These are phyloP conservation scores for Eucalyptus globulus DNA, from an alignment of 345 rosid species.

Conservation along the genomic window DNA sequence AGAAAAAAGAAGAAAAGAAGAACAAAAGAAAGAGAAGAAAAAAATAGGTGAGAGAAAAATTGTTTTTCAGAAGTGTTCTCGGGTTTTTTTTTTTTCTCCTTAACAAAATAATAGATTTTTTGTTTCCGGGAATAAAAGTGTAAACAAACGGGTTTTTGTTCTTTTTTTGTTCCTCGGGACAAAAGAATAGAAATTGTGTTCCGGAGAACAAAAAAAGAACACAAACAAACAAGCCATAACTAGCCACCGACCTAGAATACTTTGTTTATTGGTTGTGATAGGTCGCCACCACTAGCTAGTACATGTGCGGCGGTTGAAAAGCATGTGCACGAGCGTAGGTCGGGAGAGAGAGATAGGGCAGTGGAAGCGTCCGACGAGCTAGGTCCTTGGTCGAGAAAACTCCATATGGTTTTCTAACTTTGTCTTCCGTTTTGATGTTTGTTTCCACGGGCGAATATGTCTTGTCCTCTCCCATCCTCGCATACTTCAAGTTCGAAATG, in stretches of 20 bases:
- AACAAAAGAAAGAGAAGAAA: too few relatives aligned
- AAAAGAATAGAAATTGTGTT: too few relatives aligned
- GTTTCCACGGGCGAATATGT: background rate
- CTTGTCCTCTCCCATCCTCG: background rate
- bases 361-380: background rate
- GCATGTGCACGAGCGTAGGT: background rate
- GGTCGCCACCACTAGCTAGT: background rate
- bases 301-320: background rate
- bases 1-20: too few relatives aligned
- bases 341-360: background rate
- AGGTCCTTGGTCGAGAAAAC: background rate
- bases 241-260: background rate
- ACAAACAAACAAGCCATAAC: background rate
- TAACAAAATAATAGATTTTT: too few relatives aligned
- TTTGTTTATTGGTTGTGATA: background rate
- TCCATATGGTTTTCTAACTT: background rate
- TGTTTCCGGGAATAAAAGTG: too few relatives aligned
- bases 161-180: accelerated
- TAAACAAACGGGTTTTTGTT: too few relatives aligned
- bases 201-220: too few relatives aligned
- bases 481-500: background rate
- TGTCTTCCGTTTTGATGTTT: background rate
- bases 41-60: too few relatives aligned
- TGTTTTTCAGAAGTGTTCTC: too few relatives aligned
- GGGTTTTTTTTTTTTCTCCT: too few relatives aligned